Percentiles rank a stretch among this genome's conserved stretches.
phyloP scores from a whole-genome alignment of 1,284 basidiomycete species.

The Phellopilus nigrolimitatus region DNA sequence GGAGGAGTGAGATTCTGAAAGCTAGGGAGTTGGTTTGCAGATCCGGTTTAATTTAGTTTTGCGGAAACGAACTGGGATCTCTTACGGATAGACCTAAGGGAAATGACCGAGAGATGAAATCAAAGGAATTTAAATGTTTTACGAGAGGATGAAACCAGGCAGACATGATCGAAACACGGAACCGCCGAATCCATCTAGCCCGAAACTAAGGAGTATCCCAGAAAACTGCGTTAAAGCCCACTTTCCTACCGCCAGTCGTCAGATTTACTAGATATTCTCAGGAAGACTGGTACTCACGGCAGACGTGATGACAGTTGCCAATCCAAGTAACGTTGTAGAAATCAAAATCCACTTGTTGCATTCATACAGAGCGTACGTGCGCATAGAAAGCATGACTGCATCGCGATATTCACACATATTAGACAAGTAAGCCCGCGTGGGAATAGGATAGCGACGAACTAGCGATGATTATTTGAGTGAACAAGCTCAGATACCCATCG shows the following conservation, averaged over 20 bases:
- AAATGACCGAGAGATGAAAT: not conserved
- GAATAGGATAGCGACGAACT: not conserved
- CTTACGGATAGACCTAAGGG: not conserved
- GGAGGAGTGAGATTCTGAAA: slow-evolving; percentile 3
- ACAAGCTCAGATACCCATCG: slow-evolving; percentile 2
- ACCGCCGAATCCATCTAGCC: not conserved
- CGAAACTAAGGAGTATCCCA: slow-evolving; percentile 11
- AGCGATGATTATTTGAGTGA: slow-evolving; percentile 11
- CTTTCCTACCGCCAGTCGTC: not conserved
- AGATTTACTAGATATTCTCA: not conserved
- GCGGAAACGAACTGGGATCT: not conserved
- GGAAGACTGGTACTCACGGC: not conserved
- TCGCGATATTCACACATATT: not conserved
- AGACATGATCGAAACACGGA: slow-evolving; percentile 6
- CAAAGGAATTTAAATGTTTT: not conserved
- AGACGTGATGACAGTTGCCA: slow-evolving; percentile 4
- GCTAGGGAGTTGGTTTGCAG: not conserved
- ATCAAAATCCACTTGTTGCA: slow-evolving; percentile 1
- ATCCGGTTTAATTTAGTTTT: not conserved
- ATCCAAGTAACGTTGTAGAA: not conserved
- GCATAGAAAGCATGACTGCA: slow-evolving; percentile 4
- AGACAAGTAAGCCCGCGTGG: not conserved
- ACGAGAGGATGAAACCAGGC: slow-evolving; percentile 5
- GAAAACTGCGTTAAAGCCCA: slow-evolving; percentile 10
- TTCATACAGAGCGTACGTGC: slow-evolving; percentile 16